Evolutionary conservation across 2,329 filamentous ascomycete genomes (phyloP).

Genomic region (Chrysosporium queenslandicum): DNA sequence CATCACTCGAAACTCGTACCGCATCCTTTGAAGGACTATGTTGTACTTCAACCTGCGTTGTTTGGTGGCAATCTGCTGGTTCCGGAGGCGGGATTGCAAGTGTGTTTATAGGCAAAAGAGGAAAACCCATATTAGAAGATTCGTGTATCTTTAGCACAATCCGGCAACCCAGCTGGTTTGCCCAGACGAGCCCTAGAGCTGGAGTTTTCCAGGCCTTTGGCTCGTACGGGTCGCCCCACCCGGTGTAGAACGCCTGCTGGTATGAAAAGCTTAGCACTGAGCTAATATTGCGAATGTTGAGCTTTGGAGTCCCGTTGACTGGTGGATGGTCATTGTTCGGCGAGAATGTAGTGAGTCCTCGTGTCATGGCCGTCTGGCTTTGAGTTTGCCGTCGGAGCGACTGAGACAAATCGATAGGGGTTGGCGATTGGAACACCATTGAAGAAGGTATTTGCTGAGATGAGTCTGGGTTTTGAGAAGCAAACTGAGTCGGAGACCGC

Average conservation of each 20-base stretch:
- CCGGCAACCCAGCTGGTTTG: conserved; percentile 74
- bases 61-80: neutral
- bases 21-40: neutral
- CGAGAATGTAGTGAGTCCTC: neutral
- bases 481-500: neutral
- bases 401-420: neutral
- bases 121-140: conserved; percentile 12
- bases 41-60: neutral
- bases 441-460: conserved; percentile 12
- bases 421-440: neutral
- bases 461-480: neutral
- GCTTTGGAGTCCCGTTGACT: neutral
- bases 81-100: neutral
- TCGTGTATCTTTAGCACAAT: conserved; percentile 70
- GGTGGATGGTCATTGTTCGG: neutral
- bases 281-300: conserved; percentile 24
- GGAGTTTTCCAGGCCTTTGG: conserved; percentile 56
- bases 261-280: conserved; percentile 67
- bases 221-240: conserved; percentile 67
- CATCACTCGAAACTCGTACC: no score
- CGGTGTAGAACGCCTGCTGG: conserved; percentile 90
- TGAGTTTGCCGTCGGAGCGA: neutral
- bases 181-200: conserved; percentile 79
- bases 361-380: neutral
- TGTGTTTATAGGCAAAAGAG: neutral